phyloP scores from a whole-genome alignment of 768 basidiomycete species.

The Panus rudis region DNA sequence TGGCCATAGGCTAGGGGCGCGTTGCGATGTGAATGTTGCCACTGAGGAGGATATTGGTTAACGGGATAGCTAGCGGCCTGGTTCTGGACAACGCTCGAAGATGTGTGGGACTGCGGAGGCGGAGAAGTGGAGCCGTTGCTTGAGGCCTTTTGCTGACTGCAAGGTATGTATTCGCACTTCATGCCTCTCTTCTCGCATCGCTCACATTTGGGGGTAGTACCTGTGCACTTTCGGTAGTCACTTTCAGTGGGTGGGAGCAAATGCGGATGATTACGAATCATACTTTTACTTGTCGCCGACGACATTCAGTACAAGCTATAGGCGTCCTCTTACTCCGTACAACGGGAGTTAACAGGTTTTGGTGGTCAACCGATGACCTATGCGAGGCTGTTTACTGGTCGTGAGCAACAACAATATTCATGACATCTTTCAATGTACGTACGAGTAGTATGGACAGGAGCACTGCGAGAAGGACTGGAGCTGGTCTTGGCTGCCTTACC shows the following conservation, averaged over 20 bases:
- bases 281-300: slow-evolving; percentile 51
- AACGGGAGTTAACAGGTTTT: slow-evolving; percentile 17
- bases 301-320: slow-evolving; percentile 50
- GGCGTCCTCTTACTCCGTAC: slow-evolving; percentile 33
- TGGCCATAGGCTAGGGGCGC: slow-evolving; percentile 4
- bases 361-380: slow-evolving; percentile 10
- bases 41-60: too few species aligned
- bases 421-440: too few species aligned
- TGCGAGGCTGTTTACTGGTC: too few species aligned
- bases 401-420: too few species aligned
- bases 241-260: background rate
- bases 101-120: too few species aligned
- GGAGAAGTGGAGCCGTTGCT: slow-evolving; percentile 7
- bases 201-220: slow-evolving; percentile 27
- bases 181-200: slow-evolving; percentile 32
- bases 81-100: too few species aligned
- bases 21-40: too few species aligned
- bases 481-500: too few species aligned
- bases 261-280: slow-evolving; percentile 3
- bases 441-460: too few species aligned
- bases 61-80: too few species aligned
- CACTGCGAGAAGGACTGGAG: too few species aligned
- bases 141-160: slow-evolving; percentile 26
- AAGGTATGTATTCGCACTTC: slow-evolving; percentile 36
- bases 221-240: slow-evolving; percentile 17